Conservation (phyloP, 2,329 filamentous ascomycete species). For the Colletotrichum eleusines region DNA sequence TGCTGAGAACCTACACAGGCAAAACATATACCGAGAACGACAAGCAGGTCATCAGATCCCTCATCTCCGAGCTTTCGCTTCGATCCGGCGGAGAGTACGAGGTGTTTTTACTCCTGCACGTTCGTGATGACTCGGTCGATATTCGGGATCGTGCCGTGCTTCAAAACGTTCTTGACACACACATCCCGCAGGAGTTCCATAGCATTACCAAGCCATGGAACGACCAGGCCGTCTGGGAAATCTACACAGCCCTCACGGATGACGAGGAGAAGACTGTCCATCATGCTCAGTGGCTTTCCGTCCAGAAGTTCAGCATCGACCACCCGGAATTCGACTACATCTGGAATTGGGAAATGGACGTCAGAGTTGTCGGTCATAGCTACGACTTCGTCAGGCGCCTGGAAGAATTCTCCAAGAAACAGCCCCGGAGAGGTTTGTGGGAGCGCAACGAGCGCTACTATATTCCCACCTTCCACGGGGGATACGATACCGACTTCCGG, state of each 20-base stretch:
- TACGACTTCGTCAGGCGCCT: slow-evolving; percentile 82
- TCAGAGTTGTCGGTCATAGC: slow-evolving; percentile 82
- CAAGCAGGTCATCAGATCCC: slow-evolving; percentile 80
- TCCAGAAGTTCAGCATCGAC: slow-evolving; percentile 81
- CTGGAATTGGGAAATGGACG: slow-evolving; percentile 92
- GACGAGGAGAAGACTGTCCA: slow-evolving; percentile 65
- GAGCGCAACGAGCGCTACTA: slow-evolving; percentile 80
- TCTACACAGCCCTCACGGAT: slow-evolving; percentile 82
- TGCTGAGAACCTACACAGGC: slow-evolving; percentile 81
- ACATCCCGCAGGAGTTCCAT: slow-evolving; percentile 77
- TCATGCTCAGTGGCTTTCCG: slow-evolving; percentile 75
- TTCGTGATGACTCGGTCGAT: slow-evolving; percentile 71
- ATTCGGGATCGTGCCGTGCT: slow-evolving; percentile 72
- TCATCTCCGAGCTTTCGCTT: slow-evolving; percentile 82
- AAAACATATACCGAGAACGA: slow-evolving; percentile 84
- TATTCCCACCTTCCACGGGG: slow-evolving; percentile 75
- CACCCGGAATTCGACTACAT: slow-evolving; percentile 84
- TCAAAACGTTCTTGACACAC: slow-evolving; percentile 67
- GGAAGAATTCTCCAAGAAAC: slow-evolving; percentile 70
- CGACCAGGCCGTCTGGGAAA: slow-evolving; percentile 77
- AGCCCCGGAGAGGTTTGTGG: slow-evolving; percentile 80
- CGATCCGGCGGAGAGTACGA: slow-evolving; percentile 85
- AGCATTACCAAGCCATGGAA: slow-evolving; percentile 82
- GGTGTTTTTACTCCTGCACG: slow-evolving; percentile 82
- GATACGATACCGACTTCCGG: slow-evolving; percentile 75